Base-by-base conservation (phyloP, 2,329 filamentous ascomycete species). In the Fusarium stilboides region DNA sequence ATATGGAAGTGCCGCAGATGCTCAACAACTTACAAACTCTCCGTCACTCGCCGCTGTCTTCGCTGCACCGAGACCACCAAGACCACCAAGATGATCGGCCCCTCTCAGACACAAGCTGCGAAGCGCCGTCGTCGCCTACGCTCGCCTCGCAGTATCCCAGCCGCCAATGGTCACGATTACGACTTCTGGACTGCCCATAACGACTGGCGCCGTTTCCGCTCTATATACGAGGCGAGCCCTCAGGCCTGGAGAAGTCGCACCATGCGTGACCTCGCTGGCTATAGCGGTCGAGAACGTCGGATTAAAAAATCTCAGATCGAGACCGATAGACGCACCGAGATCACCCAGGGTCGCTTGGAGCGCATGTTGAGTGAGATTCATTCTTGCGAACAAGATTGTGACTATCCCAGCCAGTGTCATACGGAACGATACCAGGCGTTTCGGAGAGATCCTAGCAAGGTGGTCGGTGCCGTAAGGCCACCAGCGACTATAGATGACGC, bases 1-100 rank as follows among this genome's bases (percentile, higher is more conserved):
- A 46, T 51, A 31, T 82, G 80, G 80, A 46, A 54, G 26, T 82
- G 80, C 65, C 72, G 77, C 64, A 2, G 26, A 13, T 82, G 80
- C 72, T 17, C 40, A 14, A 49, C 15, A 3, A 28, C 33, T 2
- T 80, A 77, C 69, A 68, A 15, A 14, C 13, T 70, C n/a, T 39
- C 66, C n/a, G 49, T 70, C 13, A 64, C 62, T 5, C 53, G 62
- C 8, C 67, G 67, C 10, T 69, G 67, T n/a, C 43, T 70, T 12
- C 8, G 8, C 4, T 69, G 67, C 19, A 37, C 8, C 9, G 34
- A 12, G 10, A 56, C 58, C 22, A 24, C 22, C 31, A 17, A 12
- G 10, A 56, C 58, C 22, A 24, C 22, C 31, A 17, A 24, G 19
- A 8, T 9, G 9, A 14, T 12, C 4, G 46, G 62, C 15, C 8